These are phyloP conservation scores for Penicillium olsonii DNA, from an alignment of 2,329 filamentous ascomycete species.

Conservation along the genomic window DNA sequence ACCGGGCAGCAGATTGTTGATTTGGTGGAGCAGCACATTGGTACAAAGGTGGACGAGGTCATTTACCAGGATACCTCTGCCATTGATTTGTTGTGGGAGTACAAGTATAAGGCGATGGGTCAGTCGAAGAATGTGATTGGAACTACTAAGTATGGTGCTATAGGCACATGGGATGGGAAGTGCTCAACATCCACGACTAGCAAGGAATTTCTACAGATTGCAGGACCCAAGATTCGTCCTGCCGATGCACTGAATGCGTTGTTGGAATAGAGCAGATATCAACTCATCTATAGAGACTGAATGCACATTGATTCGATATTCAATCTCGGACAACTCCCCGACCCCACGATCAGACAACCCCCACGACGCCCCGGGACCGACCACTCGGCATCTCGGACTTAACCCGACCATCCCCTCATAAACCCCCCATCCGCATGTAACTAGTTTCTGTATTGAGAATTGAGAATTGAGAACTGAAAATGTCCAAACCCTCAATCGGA, in stretches of 20 bases:
- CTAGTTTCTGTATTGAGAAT: not conserved
- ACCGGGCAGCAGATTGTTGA: slow-evolving; percentile 37
- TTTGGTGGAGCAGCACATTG: slow-evolving; percentile 40
- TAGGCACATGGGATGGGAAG: slow-evolving; percentile 34
- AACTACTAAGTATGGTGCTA: slow-evolving; percentile 30
- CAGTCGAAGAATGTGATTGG: slow-evolving; percentile 32
- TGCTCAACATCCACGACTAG: slow-evolving; percentile 26
- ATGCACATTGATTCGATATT: too few relatives aligned
- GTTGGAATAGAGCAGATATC: slow-evolving; percentile 5
- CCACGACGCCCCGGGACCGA: not conserved
- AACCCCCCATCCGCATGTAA: slow-evolving; percentile 10
- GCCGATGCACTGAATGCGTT: slow-evolving; percentile 22
- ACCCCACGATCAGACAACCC: not conserved
- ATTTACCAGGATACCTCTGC: slow-evolving; percentile 34
- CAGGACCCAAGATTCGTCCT: slow-evolving; percentile 30
- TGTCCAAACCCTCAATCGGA: slow-evolving; percentile 55
- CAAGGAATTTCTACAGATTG: slow-evolving; percentile 32
- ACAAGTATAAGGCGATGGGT: slow-evolving; percentile 3
- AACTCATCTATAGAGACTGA: too few relatives aligned
- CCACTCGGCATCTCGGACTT: slow-evolving; percentile 17
- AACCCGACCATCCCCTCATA: slow-evolving; percentile 18
- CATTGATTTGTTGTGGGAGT: slow-evolving; percentile 25
- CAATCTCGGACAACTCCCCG: not conserved
- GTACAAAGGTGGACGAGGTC: slow-evolving; percentile 28
- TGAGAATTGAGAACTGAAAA: too few relatives aligned